Evolutionary conservation across 345 rosid species (phyloP).

Genomic region (Eucalyptus erythrocorys): DNA sequence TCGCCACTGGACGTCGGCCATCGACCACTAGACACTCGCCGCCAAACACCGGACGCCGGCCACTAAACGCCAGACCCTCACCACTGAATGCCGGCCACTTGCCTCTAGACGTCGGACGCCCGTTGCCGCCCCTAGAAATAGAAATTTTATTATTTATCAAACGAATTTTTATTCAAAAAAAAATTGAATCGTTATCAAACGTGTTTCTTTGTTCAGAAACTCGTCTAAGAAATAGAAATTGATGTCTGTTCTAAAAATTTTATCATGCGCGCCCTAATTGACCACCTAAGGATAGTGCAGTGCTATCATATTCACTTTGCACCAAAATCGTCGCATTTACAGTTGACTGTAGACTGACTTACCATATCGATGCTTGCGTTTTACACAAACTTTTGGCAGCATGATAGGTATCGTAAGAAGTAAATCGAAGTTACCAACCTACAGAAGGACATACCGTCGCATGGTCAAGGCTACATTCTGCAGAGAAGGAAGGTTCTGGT

Average conservation of each 20-base stretch:
- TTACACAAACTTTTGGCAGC: conserved; percentile 7
- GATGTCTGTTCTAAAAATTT: rapidly evolving
- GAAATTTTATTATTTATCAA: rapidly evolving
- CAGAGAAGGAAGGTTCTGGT: conserved; percentile 21
- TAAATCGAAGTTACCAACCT: conserved; percentile 56
- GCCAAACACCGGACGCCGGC: rapidly evolving
- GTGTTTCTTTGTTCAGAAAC: rapidly evolving
- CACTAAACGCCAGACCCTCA: rapidly evolving
- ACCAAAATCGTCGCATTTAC: not conserved
- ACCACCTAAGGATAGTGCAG: not conserved
- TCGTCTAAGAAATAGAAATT: rapidly evolving
- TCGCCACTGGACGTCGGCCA: rapidly evolving
- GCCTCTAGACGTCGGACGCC: rapidly evolving
- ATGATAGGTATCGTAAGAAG: conserved; percentile 65
- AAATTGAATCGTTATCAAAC: rapidly evolving
- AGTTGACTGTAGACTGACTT: not conserved
- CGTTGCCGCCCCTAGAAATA: rapidly evolving
- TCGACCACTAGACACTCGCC: rapidly evolving
- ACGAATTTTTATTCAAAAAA: no score
- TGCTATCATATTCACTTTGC: not conserved
- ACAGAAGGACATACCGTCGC: conserved; percentile 54
- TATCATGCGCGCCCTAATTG: rapidly evolving
- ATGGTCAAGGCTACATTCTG: conserved; percentile 45
- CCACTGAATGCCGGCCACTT: rapidly evolving
- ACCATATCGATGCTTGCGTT: not conserved